Conservation (phyloP, 2,329 filamentous ascomycete genomes). For the Pezicula neosporulosa region DNA sequence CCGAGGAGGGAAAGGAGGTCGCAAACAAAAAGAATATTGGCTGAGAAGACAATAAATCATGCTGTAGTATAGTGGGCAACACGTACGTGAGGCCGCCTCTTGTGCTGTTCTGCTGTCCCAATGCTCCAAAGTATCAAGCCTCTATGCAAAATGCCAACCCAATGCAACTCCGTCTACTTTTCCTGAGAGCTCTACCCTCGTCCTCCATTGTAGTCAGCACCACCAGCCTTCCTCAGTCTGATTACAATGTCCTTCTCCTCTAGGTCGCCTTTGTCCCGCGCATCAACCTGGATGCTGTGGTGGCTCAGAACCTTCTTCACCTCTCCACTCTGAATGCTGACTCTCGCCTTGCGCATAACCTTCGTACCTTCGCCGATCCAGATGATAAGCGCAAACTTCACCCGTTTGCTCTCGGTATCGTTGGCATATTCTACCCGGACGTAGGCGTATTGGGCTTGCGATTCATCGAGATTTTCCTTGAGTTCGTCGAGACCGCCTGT, state of each 20-base stretch:
- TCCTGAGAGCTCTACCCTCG: constrained; percentile 33
- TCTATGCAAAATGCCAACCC: not conserved
- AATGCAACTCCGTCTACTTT: not conserved
- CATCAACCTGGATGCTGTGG: constrained; percentile 63
- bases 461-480: constrained; percentile 44
- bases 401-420: constrained; percentile 64
- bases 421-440: constrained; percentile 66
- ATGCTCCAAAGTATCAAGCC: not conserved
- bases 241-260: constrained; percentile 58
- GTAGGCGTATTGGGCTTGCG: constrained; percentile 64
- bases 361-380: constrained; percentile 65
- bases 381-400: constrained; percentile 65
- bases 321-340: constrained; percentile 62
- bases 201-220: constrained; percentile 69
- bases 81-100: not conserved
- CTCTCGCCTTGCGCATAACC: constrained; percentile 68
- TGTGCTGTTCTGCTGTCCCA: not conserved
- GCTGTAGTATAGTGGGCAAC: not conserved
- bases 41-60: not conserved
- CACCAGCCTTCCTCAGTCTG: constrained; percentile 61
- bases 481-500: constrained; percentile 59
- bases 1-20: too few species aligned
- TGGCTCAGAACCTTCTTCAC: constrained; percentile 63
- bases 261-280: constrained; percentile 56
- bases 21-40: too few species aligned